Evolutionary conservation across 441 rosid species (phyloP), one percentile per base, ranked within the genome.

Genomic region (Euphorbia schlechtendalii): DNA sequence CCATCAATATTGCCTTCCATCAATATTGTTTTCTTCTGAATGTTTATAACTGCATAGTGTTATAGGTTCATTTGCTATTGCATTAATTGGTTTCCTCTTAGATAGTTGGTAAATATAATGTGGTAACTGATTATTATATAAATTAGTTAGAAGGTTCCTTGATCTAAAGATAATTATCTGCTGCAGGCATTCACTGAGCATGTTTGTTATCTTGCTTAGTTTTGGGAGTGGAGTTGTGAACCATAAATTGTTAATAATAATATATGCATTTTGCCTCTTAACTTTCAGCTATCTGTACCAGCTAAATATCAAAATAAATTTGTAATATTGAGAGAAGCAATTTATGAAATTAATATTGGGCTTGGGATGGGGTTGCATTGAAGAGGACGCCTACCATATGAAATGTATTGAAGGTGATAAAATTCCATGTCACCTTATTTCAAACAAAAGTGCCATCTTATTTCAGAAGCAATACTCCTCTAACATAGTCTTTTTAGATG

Each of bases 401-500:
- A 9, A 12, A 20, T 20, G 22, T 13, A 25, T 56, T 27, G 0
- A 56, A 56, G 18, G 1, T 30, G 27, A 56, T 3, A 40, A 6
- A 40, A 40, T 40, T 5, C 45, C 28, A 53, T 53, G 56, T 9
- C 30, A 22, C 30, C 17, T 53, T n/a, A n/a, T n/a, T n/a, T n/a
- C n/a, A n/a, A n/a, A n/a, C n/a, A n/a, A 46, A 21, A 21, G 17
- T 8, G 2, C 22, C 17, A 21, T 53, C 30, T 53, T 30, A 24
- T 53, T 53, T 53, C 30, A 22, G 56, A 53, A 17, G 17, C 56
- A 53, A 53, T 53, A 53, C 17, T 53, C 30, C 56, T 53, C 17
- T 21, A 3, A 20, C 22, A 10, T 49, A 49, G 5, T 38, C 41
- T 38, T 1, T 38, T 4, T 22, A 10, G 56, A 53, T 53, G 56